phyloP scores from a whole-genome alignment of 805 yeast species.

The Ascoidea tarda region DNA sequence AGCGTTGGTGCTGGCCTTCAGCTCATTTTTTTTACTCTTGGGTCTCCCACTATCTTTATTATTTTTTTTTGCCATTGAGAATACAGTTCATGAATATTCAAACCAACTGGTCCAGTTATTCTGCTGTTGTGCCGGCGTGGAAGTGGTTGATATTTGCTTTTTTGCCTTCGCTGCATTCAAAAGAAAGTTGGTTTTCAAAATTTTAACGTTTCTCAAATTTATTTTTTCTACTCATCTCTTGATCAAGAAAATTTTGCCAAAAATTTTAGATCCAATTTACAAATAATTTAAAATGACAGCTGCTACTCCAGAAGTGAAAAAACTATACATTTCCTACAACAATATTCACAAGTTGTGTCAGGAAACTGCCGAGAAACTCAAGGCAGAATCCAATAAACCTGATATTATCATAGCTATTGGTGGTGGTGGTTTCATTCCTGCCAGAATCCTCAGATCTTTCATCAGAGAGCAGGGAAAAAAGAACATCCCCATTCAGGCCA shows the following conservation, averaged over 20 bases:
- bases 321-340: constrained; percentile 60
- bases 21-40: background rate
- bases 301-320: constrained; percentile 18
- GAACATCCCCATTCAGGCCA: constrained; percentile 59
- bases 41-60: background rate
- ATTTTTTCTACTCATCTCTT: too few relatives aligned
- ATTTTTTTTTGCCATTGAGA: constrained; percentile 5
- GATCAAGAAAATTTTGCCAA: too few relatives aligned
- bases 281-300: background rate
- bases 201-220: too few relatives aligned
- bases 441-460: constrained; percentile 52
- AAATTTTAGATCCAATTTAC: too few relatives aligned
- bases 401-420: constrained; percentile 56
- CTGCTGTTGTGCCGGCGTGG: too few relatives aligned
- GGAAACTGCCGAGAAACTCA: constrained; percentile 39
- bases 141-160: too few relatives aligned
- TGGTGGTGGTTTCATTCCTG: constrained; percentile 65
- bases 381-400: constrained; percentile 25
- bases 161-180: too few relatives aligned
- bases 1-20: background rate
- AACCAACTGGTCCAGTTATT: too few relatives aligned
- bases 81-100: too few relatives aligned
- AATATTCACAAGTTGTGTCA: constrained; percentile 75
- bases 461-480: constrained; percentile 42
- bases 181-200: too few relatives aligned